phyloP scores from a whole-genome alignment of 495 filamentous ascomycete genomes.

The Aspergillus haitiensis region DNA sequence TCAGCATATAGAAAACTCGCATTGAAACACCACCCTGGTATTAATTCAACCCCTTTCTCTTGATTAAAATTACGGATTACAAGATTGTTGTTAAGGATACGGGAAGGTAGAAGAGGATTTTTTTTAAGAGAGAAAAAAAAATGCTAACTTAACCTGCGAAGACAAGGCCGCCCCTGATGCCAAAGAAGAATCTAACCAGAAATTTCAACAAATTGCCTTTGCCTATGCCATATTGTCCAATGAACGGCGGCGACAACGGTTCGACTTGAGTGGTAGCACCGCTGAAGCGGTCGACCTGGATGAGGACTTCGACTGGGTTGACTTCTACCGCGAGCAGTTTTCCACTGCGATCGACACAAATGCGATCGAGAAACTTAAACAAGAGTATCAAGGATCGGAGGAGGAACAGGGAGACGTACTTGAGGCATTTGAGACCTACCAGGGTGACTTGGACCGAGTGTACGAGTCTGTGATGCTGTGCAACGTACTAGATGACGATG shows the following conservation, averaged over 20 bases:
- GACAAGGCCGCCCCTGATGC: slow-evolving; percentile 71
- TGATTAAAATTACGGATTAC: not conserved
- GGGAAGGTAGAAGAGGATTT: not conserved
- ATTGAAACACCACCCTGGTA: slow-evolving; percentile 89
- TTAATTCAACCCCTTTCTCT: not conserved
- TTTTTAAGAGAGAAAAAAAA: no score
- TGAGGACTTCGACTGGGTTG: slow-evolving; percentile 83
- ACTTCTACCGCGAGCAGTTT: slow-evolving; percentile 84
- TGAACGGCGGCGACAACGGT: slow-evolving; percentile 69
- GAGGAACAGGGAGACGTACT: slow-evolving; percentile 79
- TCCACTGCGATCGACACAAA: slow-evolving; percentile 66
- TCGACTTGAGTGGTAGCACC: slow-evolving; percentile 86
- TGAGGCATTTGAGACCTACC: slow-evolving; percentile 63
- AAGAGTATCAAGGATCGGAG: slow-evolving; percentile 79
- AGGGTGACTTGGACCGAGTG: slow-evolving; percentile 72
- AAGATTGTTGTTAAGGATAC: not conserved
- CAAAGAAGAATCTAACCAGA: slow-evolving; percentile 67
- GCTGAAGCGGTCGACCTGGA: slow-evolving; percentile 71
- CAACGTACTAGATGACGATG: slow-evolving; percentile 81
- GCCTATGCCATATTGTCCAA: slow-evolving; percentile 93
- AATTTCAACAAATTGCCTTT: slow-evolving; percentile 88
- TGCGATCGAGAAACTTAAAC: slow-evolving; percentile 68
- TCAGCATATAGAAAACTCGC: slow-evolving; percentile 92
- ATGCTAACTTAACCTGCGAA: slow-evolving; percentile 24
- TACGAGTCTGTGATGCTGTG: slow-evolving; percentile 85